These are phyloP conservation scores for Colletotrichum gigasporum DNA, from an alignment of 2,329 filamentous ascomycete species.

Conservation along the genomic window DNA sequence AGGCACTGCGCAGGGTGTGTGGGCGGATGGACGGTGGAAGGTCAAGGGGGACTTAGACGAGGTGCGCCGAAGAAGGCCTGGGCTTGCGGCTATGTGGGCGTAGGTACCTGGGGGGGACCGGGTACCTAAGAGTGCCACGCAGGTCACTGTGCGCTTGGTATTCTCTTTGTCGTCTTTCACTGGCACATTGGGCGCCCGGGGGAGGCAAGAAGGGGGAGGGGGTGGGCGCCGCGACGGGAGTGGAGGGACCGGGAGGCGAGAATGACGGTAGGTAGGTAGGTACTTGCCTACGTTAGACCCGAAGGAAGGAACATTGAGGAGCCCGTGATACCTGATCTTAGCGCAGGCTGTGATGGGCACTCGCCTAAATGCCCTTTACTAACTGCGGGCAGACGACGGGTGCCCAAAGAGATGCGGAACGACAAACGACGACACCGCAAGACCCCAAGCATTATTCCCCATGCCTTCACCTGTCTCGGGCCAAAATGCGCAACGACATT, in stretches of 20 bases:
- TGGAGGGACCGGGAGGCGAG: conserved; percentile 10
- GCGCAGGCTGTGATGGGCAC: too few species aligned
- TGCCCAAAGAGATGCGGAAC: too few species aligned
- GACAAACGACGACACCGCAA: too few species aligned
- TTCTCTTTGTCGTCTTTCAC: conserved; percentile 18
- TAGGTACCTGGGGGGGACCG: conserved; percentile 1
- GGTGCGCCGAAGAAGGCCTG: conserved; percentile 22
- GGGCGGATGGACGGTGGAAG: neutral
- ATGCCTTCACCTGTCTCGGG: too few species aligned
- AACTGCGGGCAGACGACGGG: too few species aligned
- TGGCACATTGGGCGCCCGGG: neutral
- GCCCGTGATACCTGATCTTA: neutral
- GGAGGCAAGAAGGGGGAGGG: neutral
- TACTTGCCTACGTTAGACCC: too few species aligned
- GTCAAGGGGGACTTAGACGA: conserved; percentile 8
- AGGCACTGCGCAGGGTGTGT: too few species aligned
- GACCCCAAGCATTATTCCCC: too few species aligned
- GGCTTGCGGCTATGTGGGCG: conserved; percentile 21
- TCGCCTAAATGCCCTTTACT: too few species aligned
- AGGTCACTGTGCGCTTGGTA: conserved; percentile 12
- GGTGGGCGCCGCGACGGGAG: too few species aligned
- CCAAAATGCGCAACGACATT: neutral
- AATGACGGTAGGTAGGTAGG: neutral
- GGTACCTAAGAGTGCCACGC: conserved; percentile 19
- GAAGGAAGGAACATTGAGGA: conserved; percentile 1